Evolutionary conservation across 148 eudicot genomes (phyloP).

Genomic region (Beta vulgaris): DNA sequence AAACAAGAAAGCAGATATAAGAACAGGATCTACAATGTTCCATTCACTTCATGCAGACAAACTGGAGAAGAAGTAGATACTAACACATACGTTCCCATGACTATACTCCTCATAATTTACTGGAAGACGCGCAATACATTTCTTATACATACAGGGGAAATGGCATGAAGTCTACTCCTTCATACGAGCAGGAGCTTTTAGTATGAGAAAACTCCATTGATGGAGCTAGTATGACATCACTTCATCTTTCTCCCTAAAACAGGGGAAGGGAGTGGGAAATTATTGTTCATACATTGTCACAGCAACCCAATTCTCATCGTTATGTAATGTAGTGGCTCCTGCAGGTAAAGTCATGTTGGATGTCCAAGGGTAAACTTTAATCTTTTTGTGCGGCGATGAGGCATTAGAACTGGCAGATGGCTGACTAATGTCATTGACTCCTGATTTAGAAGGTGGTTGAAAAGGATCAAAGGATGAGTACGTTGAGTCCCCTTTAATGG

Average conservation of each 20-base stretch:
- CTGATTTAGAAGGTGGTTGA: constrained; percentile 7
- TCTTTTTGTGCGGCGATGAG: constrained; percentile 8
- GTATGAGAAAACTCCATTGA: not conserved
- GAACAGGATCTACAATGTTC: too few relatives aligned
- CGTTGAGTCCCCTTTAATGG: not conserved
- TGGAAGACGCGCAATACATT: too few relatives aligned
- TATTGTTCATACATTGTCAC: constrained; percentile 8
- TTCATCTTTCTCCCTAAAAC: not conserved
- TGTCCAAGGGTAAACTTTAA: constrained; percentile 25
- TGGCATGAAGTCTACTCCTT: not conserved
- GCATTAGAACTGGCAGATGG: not conserved
- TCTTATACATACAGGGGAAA: not conserved
- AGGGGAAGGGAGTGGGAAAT: not conserved
- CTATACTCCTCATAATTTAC: not conserved
- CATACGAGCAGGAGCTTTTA: not conserved
- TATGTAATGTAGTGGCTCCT: constrained; percentile 28
- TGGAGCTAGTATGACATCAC: not conserved
- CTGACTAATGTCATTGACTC: not conserved
- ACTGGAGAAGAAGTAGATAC: too few relatives aligned
- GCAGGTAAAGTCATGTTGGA: constrained; percentile 31
- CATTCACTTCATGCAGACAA: too few relatives aligned
- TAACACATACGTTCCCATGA: not conserved
- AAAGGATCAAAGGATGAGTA: constrained; percentile 1
- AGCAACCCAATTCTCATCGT: constrained; percentile 44
- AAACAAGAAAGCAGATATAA: too few relatives aligned